These are phyloP conservation scores for Jackrogersella multiformis DNA, from an alignment of 495 filamentous ascomycete species.

Conservation along the genomic window DNA sequence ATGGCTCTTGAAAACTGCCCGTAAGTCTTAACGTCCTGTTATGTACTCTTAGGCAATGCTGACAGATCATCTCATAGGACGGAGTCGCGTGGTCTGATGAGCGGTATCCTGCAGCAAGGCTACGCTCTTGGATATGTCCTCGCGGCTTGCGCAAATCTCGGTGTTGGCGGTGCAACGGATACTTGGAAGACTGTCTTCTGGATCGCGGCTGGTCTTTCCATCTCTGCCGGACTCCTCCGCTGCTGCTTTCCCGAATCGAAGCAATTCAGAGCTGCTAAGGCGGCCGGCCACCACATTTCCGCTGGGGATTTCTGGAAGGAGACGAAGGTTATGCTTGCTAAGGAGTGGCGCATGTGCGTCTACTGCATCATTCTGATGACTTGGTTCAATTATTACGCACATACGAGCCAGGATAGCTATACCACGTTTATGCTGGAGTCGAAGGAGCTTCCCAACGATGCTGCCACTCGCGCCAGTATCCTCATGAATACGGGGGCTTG, in stretches of 20 bases:
- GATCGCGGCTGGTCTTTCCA: conserved; percentile 70
- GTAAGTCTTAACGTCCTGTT: conserved; percentile 39
- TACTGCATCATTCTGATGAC: conserved; percentile 79
- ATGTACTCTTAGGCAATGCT: background rate
- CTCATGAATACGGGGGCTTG: conserved; percentile 78
- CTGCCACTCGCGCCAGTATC: conserved; percentile 73
- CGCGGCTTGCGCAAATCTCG: conserved; percentile 75
- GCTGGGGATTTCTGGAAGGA: conserved; percentile 68
- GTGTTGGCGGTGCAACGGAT: conserved; percentile 64
- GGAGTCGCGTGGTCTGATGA: conserved; percentile 77
- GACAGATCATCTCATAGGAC: conserved; percentile 36
- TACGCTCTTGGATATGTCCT: conserved; percentile 80
- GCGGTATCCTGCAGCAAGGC: conserved; percentile 79
- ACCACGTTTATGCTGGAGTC: conserved; percentile 77
- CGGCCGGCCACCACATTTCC: conserved; percentile 56
- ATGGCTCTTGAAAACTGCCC: conserved; percentile 84
- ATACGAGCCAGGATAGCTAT: conserved; percentile 76
- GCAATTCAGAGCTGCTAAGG: conserved; percentile 73
- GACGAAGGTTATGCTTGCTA: conserved; percentile 66
- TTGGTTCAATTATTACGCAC: conserved; percentile 61
- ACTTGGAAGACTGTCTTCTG: conserved; percentile 74
- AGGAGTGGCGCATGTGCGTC: conserved; percentile 76
- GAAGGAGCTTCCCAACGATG: conserved; percentile 68
- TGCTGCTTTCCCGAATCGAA: conserved; percentile 74
- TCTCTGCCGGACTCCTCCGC: conserved; percentile 69